phyloP scores from a whole-genome alignment of 2,329 filamentous ascomycete species.

The Xylariaceae sp. region DNA sequence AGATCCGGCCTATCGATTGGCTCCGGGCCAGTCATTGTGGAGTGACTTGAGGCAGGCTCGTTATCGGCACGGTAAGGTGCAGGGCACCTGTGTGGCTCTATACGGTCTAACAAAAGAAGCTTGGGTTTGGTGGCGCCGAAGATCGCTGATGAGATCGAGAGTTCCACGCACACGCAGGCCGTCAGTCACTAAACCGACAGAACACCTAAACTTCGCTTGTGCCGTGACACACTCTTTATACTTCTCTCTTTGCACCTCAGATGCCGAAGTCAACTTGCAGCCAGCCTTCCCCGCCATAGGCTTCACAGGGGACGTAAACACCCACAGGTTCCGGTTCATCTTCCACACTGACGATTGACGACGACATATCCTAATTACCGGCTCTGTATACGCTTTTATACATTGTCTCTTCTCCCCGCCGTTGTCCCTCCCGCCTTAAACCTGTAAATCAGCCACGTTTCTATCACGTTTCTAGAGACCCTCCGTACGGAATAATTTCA shows the following conservation, averaged over 20 bases:
- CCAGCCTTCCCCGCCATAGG: not conserved
- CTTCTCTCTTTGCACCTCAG: not conserved
- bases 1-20: slow-evolving; percentile 2
- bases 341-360: not conserved
- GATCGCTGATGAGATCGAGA: slow-evolving; percentile 8
- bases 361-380: not conserved
- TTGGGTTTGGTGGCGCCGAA: slow-evolving; percentile 12
- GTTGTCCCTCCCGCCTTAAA: slow-evolving; percentile 5
- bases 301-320: not conserved
- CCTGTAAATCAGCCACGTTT: not conserved
- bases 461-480: not conserved
- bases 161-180: not conserved
- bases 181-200: not conserved
- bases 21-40: not conserved
- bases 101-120: not conserved
- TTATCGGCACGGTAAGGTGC: not conserved
- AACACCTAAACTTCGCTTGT: slow-evolving; percentile 6
- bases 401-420: not conserved
- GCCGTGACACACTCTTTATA: not conserved
- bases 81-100: not conserved
- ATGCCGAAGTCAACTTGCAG: slow-evolving; percentile 3
- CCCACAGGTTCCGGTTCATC: not conserved
- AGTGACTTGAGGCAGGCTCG: not conserved
- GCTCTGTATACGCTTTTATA: not conserved
- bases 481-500: slow-evolving; percentile 9